phyloP scores from a whole-genome alignment of 371 early-diverging fungal species.

The Mortierella sp. region DNA sequence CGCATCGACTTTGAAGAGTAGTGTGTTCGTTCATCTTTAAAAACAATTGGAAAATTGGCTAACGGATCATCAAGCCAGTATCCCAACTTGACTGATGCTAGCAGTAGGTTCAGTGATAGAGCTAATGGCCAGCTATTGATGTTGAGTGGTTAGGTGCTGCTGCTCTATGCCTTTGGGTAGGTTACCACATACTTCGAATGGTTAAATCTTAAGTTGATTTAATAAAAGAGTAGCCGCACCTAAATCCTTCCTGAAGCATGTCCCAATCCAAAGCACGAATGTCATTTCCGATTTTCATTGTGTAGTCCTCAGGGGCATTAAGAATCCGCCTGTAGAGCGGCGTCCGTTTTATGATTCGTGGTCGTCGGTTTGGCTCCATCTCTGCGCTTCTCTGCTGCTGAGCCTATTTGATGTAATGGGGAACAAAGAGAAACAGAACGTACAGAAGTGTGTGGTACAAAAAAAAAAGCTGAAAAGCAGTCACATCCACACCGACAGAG shows the following conservation, averaged over 20 bases:
- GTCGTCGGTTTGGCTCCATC: conserved; percentile 36
- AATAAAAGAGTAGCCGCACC: conserved; percentile 14
- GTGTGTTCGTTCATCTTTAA: conserved; percentile 22
- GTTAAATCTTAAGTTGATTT: too few species aligned
- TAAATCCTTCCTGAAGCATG: conserved; percentile 41
- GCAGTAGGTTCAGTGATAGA: conserved; percentile 29
- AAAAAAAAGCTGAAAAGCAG: too few species aligned
- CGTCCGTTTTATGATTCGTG: conserved; percentile 29
- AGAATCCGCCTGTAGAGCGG: conserved; percentile 33
- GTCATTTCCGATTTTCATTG: conserved; percentile 32
- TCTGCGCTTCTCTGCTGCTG: not conserved
- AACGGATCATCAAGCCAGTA: conserved; percentile 53
- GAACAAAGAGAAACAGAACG: not conserved
- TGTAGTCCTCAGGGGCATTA: conserved; percentile 41
- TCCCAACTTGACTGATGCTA: conserved; percentile 43
- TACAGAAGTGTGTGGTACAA: too few species aligned
- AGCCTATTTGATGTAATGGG: not conserved
- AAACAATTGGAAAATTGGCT: conserved; percentile 26
- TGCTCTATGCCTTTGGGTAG: not conserved
- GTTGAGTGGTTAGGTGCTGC: not conserved
- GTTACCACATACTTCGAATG: not conserved
- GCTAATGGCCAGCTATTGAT: conserved; percentile 42
- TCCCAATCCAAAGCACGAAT: conserved; percentile 55
- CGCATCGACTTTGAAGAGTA: conserved; percentile 26
- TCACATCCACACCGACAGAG: too few species aligned